Evolutionary conservation across 768 basidiomycete genomes (phyloP), one percentile per base, ranked within the genome.

Genomic region (Amanita thiersii): DNA sequence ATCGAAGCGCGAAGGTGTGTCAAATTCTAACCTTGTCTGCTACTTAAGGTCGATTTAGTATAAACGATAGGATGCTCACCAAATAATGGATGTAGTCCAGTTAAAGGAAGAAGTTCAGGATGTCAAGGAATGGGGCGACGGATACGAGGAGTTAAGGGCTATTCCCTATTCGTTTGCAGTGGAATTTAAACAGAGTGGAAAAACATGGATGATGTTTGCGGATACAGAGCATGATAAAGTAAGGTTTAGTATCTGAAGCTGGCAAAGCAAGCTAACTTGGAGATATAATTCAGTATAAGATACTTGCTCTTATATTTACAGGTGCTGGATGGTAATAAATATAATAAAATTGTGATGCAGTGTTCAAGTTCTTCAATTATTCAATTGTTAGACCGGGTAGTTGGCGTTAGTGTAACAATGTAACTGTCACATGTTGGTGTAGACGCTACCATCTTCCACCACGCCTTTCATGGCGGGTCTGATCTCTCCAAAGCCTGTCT

Each of bases 211-310:
- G 29, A 63, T 81, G 62, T 84, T 65, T 44, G 64, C 76, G 5
- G 80, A 81, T 52, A 68, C 70, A 15, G 78, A 77, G 55, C 69
- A 75, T 47, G 79, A 80, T 44, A 81, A 81, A 69, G 78, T 72
- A 45, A 4, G 62, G 12, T 7, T 6, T 28, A 43, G 6, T 11
- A 32, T 37, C 23, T 12, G 35, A 19, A 7, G 7, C 26, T n/a
- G 26, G n/a, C 7, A n/a, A 7, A 28, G n/a, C 7, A 7, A 36
- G 8, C 42, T 43, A 19, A 40, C 47, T 47, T 17, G 25, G 9
- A 29, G 17, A 31, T 17, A 11, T 35, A 20, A 33, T 10, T 42
- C 39, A 75, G 70, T 68, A 66, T 52, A 66, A 64, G 51, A 52
- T 74, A 29, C 55, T 77, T 33, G 73, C 68, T 19, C 59, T 75